Conservation (phyloP, 2,329 filamentous ascomycete species). For the Talaromyces islandicus region DNA sequence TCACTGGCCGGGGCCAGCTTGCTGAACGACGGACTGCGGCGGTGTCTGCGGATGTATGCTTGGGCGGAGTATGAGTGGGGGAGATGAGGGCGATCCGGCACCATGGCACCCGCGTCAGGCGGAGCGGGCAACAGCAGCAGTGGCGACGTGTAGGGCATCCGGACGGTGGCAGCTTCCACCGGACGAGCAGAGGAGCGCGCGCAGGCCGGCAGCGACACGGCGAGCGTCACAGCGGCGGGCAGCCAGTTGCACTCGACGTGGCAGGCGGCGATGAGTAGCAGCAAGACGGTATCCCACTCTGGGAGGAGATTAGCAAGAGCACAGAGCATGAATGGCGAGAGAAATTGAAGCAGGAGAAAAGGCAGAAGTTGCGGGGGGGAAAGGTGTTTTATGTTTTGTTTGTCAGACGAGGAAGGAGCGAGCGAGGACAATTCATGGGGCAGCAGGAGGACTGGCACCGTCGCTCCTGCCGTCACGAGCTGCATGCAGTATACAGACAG, state of each 20-base stretch:
- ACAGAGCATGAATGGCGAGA: neutral
- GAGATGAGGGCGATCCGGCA: constrained; percentile 2
- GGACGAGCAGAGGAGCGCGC: neutral
- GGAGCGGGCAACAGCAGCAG: neutral
- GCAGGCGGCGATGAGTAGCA: neutral
- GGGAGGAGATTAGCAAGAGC: neutral
- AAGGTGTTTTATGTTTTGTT: neutral
- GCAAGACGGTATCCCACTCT: neutral
- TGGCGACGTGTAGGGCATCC: constrained; percentile 11
- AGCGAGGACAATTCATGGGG: neutral
- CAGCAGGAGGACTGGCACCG: neutral
- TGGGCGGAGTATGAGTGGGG: constrained; percentile 45
- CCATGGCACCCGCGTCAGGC: neutral
- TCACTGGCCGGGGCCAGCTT: constrained; percentile 15
- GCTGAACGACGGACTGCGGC: constrained; percentile 51
- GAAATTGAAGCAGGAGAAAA: neutral
- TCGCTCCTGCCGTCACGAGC: neutral
- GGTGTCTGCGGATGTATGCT: constrained; percentile 57
- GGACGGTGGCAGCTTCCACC: neutral
- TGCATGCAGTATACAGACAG: too few relatives aligned
- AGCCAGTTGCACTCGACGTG: neutral
- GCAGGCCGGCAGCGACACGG: neutral
- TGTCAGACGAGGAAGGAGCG: neutral
- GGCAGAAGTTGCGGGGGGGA: too few relatives aligned
- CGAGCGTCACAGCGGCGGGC: neutral